These are phyloP conservation scores for Russula sp. DNA, from an alignment of 768 basidiomycete genomes.

Conservation along the genomic window DNA sequence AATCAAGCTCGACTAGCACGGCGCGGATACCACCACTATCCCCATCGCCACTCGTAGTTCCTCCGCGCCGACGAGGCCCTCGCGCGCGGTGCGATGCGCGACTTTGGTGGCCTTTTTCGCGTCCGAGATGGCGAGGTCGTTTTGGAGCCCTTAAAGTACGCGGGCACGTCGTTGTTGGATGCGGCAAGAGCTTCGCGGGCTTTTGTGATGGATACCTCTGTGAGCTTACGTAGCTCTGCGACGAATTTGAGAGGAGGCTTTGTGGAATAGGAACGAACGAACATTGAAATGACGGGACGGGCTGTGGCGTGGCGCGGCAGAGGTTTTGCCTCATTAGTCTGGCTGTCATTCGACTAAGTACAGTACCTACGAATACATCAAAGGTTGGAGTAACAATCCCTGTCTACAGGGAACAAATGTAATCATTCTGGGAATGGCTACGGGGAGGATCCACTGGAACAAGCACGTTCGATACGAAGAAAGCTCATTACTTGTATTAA, in stretches of 20 bases:
- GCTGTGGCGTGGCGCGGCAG: too few species aligned
- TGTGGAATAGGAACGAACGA: slow-evolving; percentile 47
- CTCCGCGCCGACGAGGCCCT: slow-evolving; percentile 87
- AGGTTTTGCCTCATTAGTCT: too few species aligned
- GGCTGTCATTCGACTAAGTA: too few species aligned
- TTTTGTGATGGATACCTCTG: slow-evolving; percentile 76
- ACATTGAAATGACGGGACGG: background rate
- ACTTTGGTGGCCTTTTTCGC: slow-evolving; percentile 81
- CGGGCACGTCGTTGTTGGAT: slow-evolving; percentile 63
- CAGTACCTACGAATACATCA: too few species aligned
- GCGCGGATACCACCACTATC: slow-evolving; percentile 58
- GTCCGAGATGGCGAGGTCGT: slow-evolving; percentile 63
- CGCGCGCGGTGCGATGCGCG: slow-evolving; percentile 58
- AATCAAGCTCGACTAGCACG: slow-evolving; percentile 86
- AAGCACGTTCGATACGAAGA: too few species aligned
- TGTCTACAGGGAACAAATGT: too few species aligned
- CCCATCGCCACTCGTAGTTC: too few species aligned
- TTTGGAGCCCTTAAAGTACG: slow-evolving; percentile 76
- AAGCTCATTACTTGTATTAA: too few species aligned
- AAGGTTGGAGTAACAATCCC: too few species aligned
- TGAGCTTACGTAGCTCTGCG: slow-evolving; percentile 76
- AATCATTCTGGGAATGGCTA: too few species aligned
- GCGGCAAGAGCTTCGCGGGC: slow-evolving; percentile 81
- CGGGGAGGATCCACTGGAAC: too few species aligned
- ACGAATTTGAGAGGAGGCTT: slow-evolving; percentile 73